These are phyloP conservation scores for Uncinocarpus reesii DNA, from an alignment of 2,329 filamentous ascomycete genomes.

Conservation along the genomic window DNA sequence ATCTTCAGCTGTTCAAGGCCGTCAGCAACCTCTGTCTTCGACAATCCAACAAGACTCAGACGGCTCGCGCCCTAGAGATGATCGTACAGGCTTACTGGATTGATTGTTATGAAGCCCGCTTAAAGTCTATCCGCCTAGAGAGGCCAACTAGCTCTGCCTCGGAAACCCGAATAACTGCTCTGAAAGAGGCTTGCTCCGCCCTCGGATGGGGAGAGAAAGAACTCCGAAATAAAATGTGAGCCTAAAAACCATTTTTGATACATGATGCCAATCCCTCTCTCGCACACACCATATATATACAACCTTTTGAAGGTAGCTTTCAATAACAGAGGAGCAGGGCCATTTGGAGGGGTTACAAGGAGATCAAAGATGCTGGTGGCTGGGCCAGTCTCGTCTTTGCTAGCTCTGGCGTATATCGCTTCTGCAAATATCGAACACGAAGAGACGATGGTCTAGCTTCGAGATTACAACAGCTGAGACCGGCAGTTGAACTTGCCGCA, in stretches of 20 bases:
- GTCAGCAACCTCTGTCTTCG: conserved; percentile 21
- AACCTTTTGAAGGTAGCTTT: background rate
- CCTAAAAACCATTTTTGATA: background rate
- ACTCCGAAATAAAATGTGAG: conserved; percentile 38
- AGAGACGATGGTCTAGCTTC: conserved; percentile 44
- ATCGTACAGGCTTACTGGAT: conserved; percentile 50
- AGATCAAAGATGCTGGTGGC: conserved; percentile 48
- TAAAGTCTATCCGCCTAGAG: conserved; percentile 34
- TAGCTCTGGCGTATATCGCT: conserved; percentile 49
- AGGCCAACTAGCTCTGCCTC: conserved; percentile 35
- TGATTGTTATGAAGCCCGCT: conserved; percentile 45
- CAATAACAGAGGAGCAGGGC: conserved; percentile 21
- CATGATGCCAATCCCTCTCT: background rate
- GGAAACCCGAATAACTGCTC: conserved; percentile 43
- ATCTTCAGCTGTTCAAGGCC: conserved; percentile 18
- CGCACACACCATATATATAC: background rate
- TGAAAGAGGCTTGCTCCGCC: conserved; percentile 45
- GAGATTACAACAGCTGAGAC: conserved; percentile 36
- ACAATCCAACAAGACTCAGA: conserved; percentile 38
- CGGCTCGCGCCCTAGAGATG: conserved; percentile 48
- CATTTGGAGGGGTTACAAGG: conserved; percentile 50
- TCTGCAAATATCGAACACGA: conserved; percentile 50
- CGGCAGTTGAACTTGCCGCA: conserved; percentile 44
- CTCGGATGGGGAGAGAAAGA: conserved; percentile 51
- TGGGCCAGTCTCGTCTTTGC: conserved; percentile 49